phyloP scores from a whole-genome alignment of 2,329 filamentous ascomycete species.

The Pseudogymnoascus sp. region DNA sequence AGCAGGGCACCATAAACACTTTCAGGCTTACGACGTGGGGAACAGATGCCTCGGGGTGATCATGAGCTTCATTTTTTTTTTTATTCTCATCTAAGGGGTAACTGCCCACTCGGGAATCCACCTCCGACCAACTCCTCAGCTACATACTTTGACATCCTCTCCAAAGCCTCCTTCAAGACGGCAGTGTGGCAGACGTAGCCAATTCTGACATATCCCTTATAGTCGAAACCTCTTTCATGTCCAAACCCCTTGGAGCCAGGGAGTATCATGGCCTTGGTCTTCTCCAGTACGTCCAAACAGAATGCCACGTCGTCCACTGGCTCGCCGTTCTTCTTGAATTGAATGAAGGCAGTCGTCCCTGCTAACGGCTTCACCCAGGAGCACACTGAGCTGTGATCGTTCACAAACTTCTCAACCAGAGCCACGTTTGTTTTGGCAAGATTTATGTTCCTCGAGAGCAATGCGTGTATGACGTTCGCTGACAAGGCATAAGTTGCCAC shows the following conservation, averaged over 20 bases:
- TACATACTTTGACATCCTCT: constrained; percentile 27
- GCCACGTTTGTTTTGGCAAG: constrained; percentile 60
- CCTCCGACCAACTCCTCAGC: constrained; percentile 13
- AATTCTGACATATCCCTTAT: constrained; percentile 66
- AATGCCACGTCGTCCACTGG: constrained; percentile 64
- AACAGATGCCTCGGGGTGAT: not conserved
- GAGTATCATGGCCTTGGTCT: constrained; percentile 64
- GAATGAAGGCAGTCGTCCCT: constrained; percentile 72
- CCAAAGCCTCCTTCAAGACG: constrained; percentile 57
- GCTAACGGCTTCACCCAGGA: constrained; percentile 67
- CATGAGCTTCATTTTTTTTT: not conserved
- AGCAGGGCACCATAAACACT: not conserved
- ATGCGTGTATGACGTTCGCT: constrained; percentile 50
- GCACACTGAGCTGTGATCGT: constrained; percentile 52
- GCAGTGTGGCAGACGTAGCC: constrained; percentile 67
- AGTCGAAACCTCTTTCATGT: constrained; percentile 42
- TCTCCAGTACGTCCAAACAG: constrained; percentile 57
- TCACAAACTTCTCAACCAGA: constrained; percentile 58
- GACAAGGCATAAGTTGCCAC: constrained; percentile 68
- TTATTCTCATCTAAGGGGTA: not conserved
- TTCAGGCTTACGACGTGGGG: not conserved
- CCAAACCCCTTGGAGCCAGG: constrained; percentile 71
- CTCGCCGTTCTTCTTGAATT: constrained; percentile 51
- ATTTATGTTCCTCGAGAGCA: constrained; percentile 54
- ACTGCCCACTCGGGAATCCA: not conserved